phyloP scores from a whole-genome alignment of 768 basidiomycete species.

The Hypsizygus marmoreus region DNA sequence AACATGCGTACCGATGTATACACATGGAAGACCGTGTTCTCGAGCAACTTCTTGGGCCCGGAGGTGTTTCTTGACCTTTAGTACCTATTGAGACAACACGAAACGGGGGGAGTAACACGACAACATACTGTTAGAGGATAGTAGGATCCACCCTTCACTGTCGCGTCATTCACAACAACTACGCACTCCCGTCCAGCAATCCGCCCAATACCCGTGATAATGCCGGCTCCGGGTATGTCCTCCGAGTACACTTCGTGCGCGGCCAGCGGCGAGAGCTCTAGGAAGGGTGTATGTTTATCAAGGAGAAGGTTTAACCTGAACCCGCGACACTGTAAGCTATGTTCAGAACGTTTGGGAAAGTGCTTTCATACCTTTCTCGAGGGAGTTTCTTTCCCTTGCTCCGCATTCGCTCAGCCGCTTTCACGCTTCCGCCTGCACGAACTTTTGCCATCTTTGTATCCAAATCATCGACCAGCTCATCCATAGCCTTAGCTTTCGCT shows the following conservation, averaged over 20 bases:
- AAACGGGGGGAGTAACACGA: background rate
- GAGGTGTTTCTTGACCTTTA: slow-evolving; percentile 90
- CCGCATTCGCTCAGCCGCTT: slow-evolving; percentile 73
- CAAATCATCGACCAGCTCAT: slow-evolving; percentile 63
- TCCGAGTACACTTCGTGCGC: slow-evolving; percentile 86
- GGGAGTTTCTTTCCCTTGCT: slow-evolving; percentile 82
- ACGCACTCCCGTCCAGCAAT: slow-evolving; percentile 85
- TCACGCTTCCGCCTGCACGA: slow-evolving; percentile 72
- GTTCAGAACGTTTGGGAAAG: background rate
- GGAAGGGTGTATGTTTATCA: slow-evolving; percentile 86
- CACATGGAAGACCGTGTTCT: slow-evolving; percentile 86
- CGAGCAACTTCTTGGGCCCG: slow-evolving; percentile 94
- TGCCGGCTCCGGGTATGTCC: slow-evolving; percentile 82
- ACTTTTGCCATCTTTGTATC: slow-evolving; percentile 59
- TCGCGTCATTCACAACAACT: slow-evolving; percentile 92
- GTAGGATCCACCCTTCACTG: slow-evolving; percentile 91
- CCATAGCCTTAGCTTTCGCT: slow-evolving; percentile 69
- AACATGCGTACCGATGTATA: slow-evolving; percentile 76
- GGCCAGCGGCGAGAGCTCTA: slow-evolving; percentile 85
- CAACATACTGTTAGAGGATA: slow-evolving; percentile 75
- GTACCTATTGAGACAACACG: background rate
- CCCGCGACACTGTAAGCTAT: background rate
- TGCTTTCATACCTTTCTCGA: slow-evolving; percentile 66
- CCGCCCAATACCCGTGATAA: slow-evolving; percentile 84
- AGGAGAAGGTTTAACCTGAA: slow-evolving; percentile 69